Percentiles rank a stretch among this genome's conserved stretches.
Evolutionary conservation across 306 rosid species (phyloP).

Genomic region (Datisca glomerata): DNA sequence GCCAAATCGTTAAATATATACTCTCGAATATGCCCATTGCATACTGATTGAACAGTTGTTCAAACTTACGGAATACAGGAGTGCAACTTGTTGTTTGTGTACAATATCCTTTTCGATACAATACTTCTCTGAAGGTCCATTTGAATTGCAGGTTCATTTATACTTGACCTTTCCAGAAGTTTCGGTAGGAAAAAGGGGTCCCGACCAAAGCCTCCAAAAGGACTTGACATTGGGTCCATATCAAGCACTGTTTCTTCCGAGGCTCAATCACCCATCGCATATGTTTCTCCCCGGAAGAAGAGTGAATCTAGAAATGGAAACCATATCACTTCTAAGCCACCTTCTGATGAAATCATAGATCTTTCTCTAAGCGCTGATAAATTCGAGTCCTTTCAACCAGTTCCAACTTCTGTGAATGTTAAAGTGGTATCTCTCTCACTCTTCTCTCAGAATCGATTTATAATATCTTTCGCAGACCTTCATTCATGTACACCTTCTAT

Average conservation of each 20-base stretch:
- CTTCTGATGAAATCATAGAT: constrained; percentile 25
- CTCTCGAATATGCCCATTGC: too few relatives aligned
- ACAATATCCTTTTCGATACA: too few relatives aligned
- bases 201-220: constrained; percentile 39
- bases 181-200: constrained; percentile 37
- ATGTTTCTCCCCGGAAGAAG: constrained; percentile 22
- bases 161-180: constrained; percentile 26
- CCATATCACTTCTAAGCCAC: constrained; percentile 16
- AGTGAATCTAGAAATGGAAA: constrained; percentile 21
- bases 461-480: constrained; percentile 2
- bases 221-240: constrained; percentile 22
- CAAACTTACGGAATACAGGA: too few relatives aligned
- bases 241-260: constrained; percentile 26
- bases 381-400: constrained; percentile 8
- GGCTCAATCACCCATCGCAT: constrained; percentile 33
- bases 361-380: constrained; percentile 5
- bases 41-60: too few relatives aligned
- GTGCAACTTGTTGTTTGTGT: too few relatives aligned
- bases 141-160: constrained; percentile 35
- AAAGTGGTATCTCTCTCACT: constrained; percentile 20
- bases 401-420: constrained; percentile 20
- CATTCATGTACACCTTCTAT: constrained; percentile 11
- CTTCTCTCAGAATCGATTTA: background rate
- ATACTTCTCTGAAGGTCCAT: too few relatives aligned
- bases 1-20: too few relatives aligned